Base-by-base conservation (phyloP, 106 monocot species). In the Acorus gramineus region DNA sequence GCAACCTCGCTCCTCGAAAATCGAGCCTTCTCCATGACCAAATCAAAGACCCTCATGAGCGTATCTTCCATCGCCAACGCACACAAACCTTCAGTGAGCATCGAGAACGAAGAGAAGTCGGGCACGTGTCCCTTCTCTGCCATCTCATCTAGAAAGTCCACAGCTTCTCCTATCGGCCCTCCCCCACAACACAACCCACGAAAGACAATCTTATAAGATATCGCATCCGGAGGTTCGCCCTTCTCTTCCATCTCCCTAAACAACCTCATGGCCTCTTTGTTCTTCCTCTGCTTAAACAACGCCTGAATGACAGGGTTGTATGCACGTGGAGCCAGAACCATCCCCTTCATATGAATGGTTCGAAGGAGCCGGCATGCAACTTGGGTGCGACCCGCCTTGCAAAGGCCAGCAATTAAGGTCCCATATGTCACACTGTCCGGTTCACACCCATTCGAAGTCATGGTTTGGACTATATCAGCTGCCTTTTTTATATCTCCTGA, bases 251-350 rank as follows among this genome's bases (percentile, higher is more conserved):
- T 96, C 80, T 91, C 96, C 55, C 90, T 91, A 49, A 91, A 96
- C 42, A 96, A 78, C 70, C 82, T 71, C 7, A 87, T 56, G 4
- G 87, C 96, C 63, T 96, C 91, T 14, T 56, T 81, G 6, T 65
- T 91, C 55, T 81, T 91, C 28, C 78, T 80, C 28, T 83, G 87
- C 46, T 82, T 96, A 61, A 96, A 91, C 4, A 96, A 78, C 53
- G 96, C 76, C 52, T 87, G 87, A 8, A 96, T 85, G 9, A 88
- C 82, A 8, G 96, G 96, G 70, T 90, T 96, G 63, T 96, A 96
- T 2, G 87, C 85, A 74, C 85, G 80, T 2, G 96, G 85, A 28
- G 87, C 73, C 11, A 82, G 82, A 13, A 78, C 63, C 82, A 96
- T 86, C 8, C 96, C 91, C 66, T 87, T 96, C 73, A 87, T 87